Conservation (phyloP, 495 filamentous ascomycete genomes). For the Penicillium steckii region DNA sequence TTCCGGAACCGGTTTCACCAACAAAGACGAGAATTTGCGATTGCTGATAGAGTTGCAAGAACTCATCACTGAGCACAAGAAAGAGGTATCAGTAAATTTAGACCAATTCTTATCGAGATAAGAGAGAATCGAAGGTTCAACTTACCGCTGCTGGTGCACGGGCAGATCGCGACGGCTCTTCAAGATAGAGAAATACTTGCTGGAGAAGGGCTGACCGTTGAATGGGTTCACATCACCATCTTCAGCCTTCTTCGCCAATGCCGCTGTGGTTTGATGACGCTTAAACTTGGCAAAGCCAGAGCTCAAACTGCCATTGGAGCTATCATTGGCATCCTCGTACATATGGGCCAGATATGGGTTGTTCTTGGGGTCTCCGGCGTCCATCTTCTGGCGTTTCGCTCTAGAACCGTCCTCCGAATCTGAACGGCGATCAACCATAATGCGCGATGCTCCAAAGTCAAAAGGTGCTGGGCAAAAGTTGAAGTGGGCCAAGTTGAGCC, state of each 20-base stretch:
- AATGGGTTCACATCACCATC: slow-evolving; percentile 84
- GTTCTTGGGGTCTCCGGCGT: slow-evolving; percentile 52
- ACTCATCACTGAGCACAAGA: slow-evolving; percentile 67
- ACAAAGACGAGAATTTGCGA: slow-evolving; percentile 97
- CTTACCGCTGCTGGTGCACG: slow-evolving; percentile 82
- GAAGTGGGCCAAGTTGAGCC: slow-evolving; percentile 28
- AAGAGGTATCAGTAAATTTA: slow-evolving; percentile 2
- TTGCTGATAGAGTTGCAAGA: slow-evolving; percentile 86
- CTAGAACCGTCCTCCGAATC: slow-evolving; percentile 42
- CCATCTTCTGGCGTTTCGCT: slow-evolving; percentile 50
- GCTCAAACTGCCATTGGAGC: slow-evolving; percentile 40
- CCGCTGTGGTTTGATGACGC: slow-evolving; percentile 79
- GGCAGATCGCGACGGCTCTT: slow-evolving; percentile 81
- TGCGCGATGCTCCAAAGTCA: slow-evolving; percentile 14
- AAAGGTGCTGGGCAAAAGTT: slow-evolving; percentile 21
- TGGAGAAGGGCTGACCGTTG: slow-evolving; percentile 70
- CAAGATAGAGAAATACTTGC: slow-evolving; percentile 85
- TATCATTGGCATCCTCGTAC: slow-evolving; percentile 62
- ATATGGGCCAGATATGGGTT: slow-evolving; percentile 94
- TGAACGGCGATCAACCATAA: slow-evolving; percentile 44
- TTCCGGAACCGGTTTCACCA: slow-evolving; percentile 98
- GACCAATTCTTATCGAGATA: not conserved
- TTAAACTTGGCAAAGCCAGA: slow-evolving; percentile 63
- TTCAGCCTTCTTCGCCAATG: slow-evolving; percentile 70
- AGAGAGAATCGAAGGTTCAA: not conserved